Conservation (phyloP, 306 rosid genomes). For the Quercus cerris region DNA sequence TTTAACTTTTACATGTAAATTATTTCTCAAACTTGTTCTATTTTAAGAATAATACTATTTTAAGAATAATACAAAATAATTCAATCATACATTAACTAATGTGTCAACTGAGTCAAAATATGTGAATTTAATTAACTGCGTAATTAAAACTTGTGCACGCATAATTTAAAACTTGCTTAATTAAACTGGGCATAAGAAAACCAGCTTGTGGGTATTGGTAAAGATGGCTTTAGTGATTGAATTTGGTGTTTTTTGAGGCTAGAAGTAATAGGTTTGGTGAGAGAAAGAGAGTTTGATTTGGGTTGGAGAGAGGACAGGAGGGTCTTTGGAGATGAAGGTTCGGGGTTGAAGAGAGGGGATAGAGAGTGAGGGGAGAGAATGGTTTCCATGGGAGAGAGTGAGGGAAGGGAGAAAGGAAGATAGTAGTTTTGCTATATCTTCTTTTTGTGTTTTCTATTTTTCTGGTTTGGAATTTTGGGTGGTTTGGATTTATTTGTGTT, state of each 20-base stretch:
- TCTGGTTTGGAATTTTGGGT: slow-evolving; percentile 44
- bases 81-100: too few relatives aligned
- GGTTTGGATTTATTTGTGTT: slow-evolving; percentile 40
- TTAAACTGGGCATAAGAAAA: slow-evolving; percentile 47
- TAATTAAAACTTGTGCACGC: too few relatives aligned
- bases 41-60: too few relatives aligned
- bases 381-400: slow-evolving; percentile 62
- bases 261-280: slow-evolving; percentile 46
- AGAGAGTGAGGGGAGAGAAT: slow-evolving; percentile 73
- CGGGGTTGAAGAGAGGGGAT: slow-evolving; percentile 55
- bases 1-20: too few relatives aligned
- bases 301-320: slow-evolving; percentile 38
- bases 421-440: slow-evolving; percentile 9
- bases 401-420: slow-evolving; percentile 11
- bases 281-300: slow-evolving; percentile 39
- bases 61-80: too few relatives aligned
- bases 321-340: slow-evolving; percentile 43
- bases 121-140: too few relatives aligned
- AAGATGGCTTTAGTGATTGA: slow-evolving; percentile 34
- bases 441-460: slow-evolving; percentile 12
- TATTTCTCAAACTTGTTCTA: too few relatives aligned
- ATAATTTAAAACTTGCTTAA: too few relatives aligned
- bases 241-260: slow-evolving; percentile 40
- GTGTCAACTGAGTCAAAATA: too few relatives aligned
- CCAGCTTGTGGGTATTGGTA: slow-evolving; percentile 44